These are phyloP conservation scores for Neovahlkampfia damariscottae DNA, from an alignment of 78 protist genomes.

Conservation along the genomic window DNA sequence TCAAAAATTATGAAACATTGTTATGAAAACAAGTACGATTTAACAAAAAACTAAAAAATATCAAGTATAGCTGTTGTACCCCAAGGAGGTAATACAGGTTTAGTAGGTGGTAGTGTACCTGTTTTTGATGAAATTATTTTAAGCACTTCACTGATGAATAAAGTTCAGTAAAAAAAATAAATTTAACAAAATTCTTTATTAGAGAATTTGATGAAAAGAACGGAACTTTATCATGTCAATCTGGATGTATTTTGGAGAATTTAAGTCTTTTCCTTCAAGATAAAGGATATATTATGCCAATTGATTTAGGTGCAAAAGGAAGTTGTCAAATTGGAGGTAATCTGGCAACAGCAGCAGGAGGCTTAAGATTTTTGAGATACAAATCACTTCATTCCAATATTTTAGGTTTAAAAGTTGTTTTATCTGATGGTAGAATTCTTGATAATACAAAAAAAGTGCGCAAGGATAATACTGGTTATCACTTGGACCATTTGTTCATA, in stretches of 20 bases:
- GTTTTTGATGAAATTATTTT: conserved; percentile 71
- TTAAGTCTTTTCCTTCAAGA: conserved; percentile 37
- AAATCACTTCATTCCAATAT: conserved; percentile 74
- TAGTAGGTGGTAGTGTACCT: conserved; percentile 82
- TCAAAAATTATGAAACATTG: conserved; percentile 37
- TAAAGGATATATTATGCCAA: conserved; percentile 65
- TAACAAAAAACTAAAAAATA: background rate
- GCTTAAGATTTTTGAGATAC: conserved; percentile 75
- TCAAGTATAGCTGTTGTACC: conserved; percentile 77
- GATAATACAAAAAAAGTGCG: conserved; percentile 24
- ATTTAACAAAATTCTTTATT: background rate
- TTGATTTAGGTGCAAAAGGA: conserved; percentile 90
- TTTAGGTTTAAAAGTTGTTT: conserved; percentile 73
- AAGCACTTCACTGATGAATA: background rate
- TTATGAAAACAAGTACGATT: conserved; percentile 16
- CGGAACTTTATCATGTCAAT: conserved; percentile 43
- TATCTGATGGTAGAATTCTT: conserved; percentile 71
- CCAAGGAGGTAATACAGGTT: conserved; percentile 95
- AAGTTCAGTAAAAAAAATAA: background rate
- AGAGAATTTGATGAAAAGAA: background rate
- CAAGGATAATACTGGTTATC: conserved; percentile 90
- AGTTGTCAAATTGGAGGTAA: conserved; percentile 90
- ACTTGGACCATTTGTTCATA: conserved; percentile 83
- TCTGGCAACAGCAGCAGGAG: conserved; percentile 90
- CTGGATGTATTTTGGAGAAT: conserved; percentile 69